Percentiles rank a stretch among this genome's conserved stretches.
Evolutionary conservation across 768 basidiomycete genomes (phyloP).

Genomic region (Amanita brunnescens): DNA sequence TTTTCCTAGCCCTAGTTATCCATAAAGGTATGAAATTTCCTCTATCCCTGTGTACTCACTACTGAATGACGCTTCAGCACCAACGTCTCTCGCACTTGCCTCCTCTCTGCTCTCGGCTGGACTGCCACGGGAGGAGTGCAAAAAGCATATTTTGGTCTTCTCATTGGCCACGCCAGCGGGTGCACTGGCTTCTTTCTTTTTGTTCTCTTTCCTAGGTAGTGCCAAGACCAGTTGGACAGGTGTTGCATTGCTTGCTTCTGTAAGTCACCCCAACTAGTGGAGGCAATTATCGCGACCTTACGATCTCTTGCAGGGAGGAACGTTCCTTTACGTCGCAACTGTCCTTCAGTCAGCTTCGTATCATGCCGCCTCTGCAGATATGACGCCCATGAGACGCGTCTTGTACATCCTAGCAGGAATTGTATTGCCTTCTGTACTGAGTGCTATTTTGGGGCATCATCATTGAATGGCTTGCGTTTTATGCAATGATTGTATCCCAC

Average conservation of each 20-base stretch:
- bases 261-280: conserved; percentile 26
- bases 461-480: conserved; percentile 23
- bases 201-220: conserved; percentile 49
- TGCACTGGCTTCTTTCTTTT: conserved; percentile 65
- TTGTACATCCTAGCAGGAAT: conserved; percentile 58
- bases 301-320: conserved; percentile 58
- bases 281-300: background rate
- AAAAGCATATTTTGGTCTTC: conserved; percentile 70
- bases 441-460: conserved; percentile 53
- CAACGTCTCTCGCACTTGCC: conserved; percentile 84
- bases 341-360: conserved; percentile 72
- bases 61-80: conserved; percentile 41
- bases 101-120: conserved; percentile 73
- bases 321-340: conserved; percentile 91
- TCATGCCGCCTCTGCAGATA: conserved; percentile 28
- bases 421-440: conserved; percentile 57
- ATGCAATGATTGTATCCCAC: too few relatives aligned
- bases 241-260: conserved; percentile 75
- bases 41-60: background rate
- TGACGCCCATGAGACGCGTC: conserved; percentile 38
- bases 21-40: conserved; percentile 62
- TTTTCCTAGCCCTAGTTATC: conserved; percentile 85
- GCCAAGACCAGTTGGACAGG: conserved; percentile 55
- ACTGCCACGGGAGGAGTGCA: conserved; percentile 61
- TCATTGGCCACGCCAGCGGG: conserved; percentile 77